Evolutionary conservation across 2,329 filamentous ascomycete genomes (phyloP).

Genomic region (Neofusicoccum umdonicola): DNA sequence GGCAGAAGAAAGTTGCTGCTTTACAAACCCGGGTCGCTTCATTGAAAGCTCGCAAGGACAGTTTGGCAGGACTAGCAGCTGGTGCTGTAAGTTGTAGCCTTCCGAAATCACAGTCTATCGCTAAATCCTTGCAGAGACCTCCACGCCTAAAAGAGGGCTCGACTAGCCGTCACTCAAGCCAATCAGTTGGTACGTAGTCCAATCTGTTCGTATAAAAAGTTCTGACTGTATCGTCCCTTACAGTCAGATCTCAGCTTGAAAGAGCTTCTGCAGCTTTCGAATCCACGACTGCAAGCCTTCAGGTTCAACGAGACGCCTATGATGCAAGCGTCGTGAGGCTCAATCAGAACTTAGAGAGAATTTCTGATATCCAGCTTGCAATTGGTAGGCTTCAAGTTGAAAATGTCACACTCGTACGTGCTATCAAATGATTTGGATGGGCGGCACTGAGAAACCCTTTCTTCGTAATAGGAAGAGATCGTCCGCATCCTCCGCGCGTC

Average conservation of each 20-base stretch:
- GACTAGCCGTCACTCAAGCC: neutral
- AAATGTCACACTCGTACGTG: neutral
- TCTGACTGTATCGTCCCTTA: neutral
- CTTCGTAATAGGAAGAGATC: neutral
- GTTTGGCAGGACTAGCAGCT: neutral
- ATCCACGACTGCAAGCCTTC: neutral
- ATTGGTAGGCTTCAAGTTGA: slow-evolving; percentile 1
- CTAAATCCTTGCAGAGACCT: neutral
- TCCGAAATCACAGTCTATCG: too few species aligned
- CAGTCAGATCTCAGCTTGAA: neutral
- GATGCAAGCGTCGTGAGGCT: neutral
- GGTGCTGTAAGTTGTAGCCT: neutral
- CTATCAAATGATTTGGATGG: too few species aligned
- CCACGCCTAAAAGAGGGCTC: neutral
- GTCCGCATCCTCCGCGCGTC: slow-evolving; percentile 2
- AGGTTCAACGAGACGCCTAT: neutral
- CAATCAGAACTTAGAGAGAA: neutral
- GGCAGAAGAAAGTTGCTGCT: neutral
- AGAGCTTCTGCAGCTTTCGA: neutral
- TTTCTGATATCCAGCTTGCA: slow-evolving; percentile 1
- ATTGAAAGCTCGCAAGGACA: slow-evolving; percentile 1
- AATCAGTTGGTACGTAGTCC: neutral
- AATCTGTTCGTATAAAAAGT: neutral
- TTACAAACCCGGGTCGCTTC: neutral
- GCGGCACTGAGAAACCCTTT: neutral